Conservation (phyloP, 805 yeast genomes). For the Blastobotrys chiropterorum region DNA sequence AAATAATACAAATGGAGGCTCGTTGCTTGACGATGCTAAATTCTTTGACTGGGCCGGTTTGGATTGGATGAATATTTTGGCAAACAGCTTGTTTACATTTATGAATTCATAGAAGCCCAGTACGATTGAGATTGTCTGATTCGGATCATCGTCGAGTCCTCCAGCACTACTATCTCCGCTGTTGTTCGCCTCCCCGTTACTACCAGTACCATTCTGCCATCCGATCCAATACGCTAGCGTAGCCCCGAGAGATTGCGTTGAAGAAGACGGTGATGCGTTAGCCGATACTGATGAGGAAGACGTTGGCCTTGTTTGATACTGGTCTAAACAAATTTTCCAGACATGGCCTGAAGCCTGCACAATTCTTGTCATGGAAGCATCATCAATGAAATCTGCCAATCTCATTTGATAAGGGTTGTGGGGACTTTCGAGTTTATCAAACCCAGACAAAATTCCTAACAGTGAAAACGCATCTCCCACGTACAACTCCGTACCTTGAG, state of each 20-base stretch:
- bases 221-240: constrained; percentile 7
- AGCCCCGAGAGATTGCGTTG: neutral
- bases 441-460: constrained; percentile 33
- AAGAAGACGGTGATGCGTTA: neutral
- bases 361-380: constrained; percentile 29
- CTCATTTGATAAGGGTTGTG: constrained; percentile 32
- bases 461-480: constrained; percentile 32
- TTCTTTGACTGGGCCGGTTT: constrained; percentile 5
- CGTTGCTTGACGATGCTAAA: neutral
- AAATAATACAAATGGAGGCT: constrained; percentile 26
- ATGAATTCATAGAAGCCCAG: constrained; percentile 31
- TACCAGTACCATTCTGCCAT: neutral
- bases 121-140: constrained; percentile 17
- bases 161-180: neutral
- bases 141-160: constrained; percentile 9
- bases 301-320: constrained; percentile 7
- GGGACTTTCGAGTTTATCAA: constrained; percentile 31
- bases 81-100: constrained; percentile 31
- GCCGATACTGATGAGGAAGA: constrained; percentile 1
- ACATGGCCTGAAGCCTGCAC: constrained; percentile 24
- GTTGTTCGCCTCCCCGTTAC: no score
- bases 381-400: constrained; percentile 35
- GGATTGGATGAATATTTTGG: constrained; percentile 24
- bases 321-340: constrained; percentile 17
- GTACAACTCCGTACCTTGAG: constrained; percentile 19